phyloP scores from a whole-genome alignment of 306 rosid species.

The Medicago arabica region DNA sequence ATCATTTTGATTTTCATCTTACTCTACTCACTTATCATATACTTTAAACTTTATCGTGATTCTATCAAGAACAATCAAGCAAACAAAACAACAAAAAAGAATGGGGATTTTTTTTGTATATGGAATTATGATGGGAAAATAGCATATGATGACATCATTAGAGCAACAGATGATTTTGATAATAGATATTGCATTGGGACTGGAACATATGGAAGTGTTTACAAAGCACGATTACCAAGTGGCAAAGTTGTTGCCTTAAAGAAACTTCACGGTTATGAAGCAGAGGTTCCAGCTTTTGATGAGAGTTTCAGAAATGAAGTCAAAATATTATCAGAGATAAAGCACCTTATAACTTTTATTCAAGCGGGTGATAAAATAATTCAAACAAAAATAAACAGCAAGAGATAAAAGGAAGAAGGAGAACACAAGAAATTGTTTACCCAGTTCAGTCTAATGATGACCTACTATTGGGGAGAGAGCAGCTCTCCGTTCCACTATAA shows the following conservation, averaged over 20 bases:
- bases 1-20: background rate
- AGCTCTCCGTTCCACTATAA: no score
- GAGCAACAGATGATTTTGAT: constrained; percentile 22
- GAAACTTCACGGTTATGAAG: constrained; percentile 31
- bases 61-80: background rate
- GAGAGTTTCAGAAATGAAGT: constrained; percentile 40
- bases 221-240: constrained; percentile 8
- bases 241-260: constrained; percentile 33
- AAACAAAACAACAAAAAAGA: background rate
- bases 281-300: background rate
- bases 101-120: constrained; percentile 15
- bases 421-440: no score
- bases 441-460: no score
- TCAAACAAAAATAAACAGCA: no score
- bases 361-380: no score
- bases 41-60: background rate
- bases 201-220: constrained; percentile 36
- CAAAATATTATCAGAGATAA: constrained; percentile 34
- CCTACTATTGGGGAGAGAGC: no score
- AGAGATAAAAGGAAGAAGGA: no score
- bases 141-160: constrained; percentile 14
- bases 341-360: no score
- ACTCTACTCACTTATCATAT: background rate
- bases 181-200: constrained; percentile 25
- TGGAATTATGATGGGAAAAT: constrained; percentile 29